These are phyloP conservation scores for Scutellaria baicalensis DNA, from an alignment of 257 asterid genomes.

Conservation along the genomic window DNA sequence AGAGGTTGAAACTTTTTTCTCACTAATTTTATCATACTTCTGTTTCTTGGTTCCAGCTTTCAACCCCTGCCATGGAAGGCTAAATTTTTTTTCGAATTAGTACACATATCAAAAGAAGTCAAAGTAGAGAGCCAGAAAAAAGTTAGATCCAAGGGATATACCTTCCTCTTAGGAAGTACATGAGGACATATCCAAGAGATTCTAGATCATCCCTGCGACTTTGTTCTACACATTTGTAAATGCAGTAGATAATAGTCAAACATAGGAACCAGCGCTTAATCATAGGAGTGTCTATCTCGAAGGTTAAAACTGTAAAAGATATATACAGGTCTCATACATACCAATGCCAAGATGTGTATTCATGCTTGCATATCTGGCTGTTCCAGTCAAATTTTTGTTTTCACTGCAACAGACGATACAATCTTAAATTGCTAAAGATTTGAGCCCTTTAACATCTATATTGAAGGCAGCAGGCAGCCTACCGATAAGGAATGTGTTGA, in stretches of 20 bases:
- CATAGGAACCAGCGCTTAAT: background rate
- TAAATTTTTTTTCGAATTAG: slow-evolving; percentile 30
- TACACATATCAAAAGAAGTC: background rate
- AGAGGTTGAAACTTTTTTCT: slow-evolving; percentile 83
- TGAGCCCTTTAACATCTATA: background rate
- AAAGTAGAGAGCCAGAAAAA: background rate
- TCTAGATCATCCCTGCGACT: slow-evolving; percentile 96
- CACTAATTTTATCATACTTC: slow-evolving; percentile 81
- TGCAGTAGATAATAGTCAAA: slow-evolving; percentile 16
- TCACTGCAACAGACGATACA: slow-evolving; percentile 44
- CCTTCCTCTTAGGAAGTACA: slow-evolving; percentile 96
- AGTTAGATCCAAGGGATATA: background rate
- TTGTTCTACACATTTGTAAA: slow-evolving; percentile 51
- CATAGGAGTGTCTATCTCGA: background rate
- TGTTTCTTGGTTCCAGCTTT: slow-evolving; percentile 93
- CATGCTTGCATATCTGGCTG: slow-evolving; percentile 95
- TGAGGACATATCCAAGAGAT: slow-evolving; percentile 88
- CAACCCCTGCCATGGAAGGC: slow-evolving; percentile 98
- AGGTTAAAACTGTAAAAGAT: background rate
- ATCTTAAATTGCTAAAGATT: background rate
- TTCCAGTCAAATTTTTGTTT: slow-evolving; percentile 84
- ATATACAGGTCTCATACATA: slow-evolving; percentile 17
- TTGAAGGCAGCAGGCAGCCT: slow-evolving; percentile 12
- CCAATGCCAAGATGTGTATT: slow-evolving; percentile 94
- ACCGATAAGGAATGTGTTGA: slow-evolving; percentile 90